Percentiles rank a stretch among this genome's conserved stretches.
phyloP scores from a whole-genome alignment of 78 protist species.

The Planoprotostelium fungivorum region DNA sequence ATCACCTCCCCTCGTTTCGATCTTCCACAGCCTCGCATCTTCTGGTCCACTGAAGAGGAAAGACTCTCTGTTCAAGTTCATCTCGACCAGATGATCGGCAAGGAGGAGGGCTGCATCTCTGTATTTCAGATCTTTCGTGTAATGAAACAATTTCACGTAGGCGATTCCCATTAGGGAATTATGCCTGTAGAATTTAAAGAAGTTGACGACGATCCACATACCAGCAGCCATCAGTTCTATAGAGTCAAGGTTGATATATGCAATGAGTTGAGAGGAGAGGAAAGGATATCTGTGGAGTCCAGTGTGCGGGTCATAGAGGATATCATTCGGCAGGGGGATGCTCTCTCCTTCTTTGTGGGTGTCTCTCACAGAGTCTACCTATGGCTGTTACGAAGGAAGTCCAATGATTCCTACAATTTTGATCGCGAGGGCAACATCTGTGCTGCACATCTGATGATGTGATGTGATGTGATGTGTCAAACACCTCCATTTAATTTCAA shows the following conservation, averaged over 20 bases:
- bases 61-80: background rate
- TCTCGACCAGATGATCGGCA: background rate
- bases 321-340: background rate
- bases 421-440: too few species aligned
- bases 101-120: background rate
- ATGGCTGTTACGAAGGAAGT: too few species aligned
- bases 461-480: too few species aligned
- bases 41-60: background rate
- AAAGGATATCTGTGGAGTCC: background rate
- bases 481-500: too few species aligned
- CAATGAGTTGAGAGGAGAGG: background rate
- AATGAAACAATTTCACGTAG: background rate
- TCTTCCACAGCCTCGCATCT: background rate
- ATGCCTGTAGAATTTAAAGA: background rate
- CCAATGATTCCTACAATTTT: too few species aligned
- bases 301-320: background rate
- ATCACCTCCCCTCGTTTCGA: background rate
- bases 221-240: background rate
- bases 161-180: background rate
- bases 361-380: too few species aligned
- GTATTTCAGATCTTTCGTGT: background rate
- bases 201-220: background rate
- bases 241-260: background rate
- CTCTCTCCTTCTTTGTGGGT: too few species aligned
- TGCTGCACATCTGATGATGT: too few species aligned